Percentiles rank a stretch among this genome's conserved stretches.
These are phyloP conservation scores for Postia placenta DNA, from an alignment of 768 basidiomycete genomes.

Conservation along the genomic window DNA sequence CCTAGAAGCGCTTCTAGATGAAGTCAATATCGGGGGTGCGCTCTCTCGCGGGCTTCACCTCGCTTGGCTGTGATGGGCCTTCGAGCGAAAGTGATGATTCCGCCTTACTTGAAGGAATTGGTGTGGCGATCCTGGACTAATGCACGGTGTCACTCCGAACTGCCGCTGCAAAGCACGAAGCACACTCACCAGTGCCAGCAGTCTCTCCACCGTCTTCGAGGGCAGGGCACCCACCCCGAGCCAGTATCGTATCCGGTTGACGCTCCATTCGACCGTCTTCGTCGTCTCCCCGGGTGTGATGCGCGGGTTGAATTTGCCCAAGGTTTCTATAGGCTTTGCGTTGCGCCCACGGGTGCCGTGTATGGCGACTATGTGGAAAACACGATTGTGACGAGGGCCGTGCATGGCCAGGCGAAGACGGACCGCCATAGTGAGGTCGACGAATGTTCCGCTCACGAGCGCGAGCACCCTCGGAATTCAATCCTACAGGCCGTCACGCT, in stretches of 20 bases:
- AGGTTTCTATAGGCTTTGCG: constrained; percentile 79
- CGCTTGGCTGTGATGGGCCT: no score
- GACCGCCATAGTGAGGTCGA: constrained; percentile 54
- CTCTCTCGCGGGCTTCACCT: no score
- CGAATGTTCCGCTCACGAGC: no score
- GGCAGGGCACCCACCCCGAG: constrained; percentile 79
- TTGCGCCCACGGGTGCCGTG: constrained; percentile 67
- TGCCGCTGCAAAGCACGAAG: no score
- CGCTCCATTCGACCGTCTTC: constrained; percentile 87
- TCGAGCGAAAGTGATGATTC: no score
- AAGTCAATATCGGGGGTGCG: no score
- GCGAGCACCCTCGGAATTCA: no score
- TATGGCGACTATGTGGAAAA: constrained; percentile 84
- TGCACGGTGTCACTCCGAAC: no score
- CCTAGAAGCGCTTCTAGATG: no score
- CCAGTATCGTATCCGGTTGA: constrained; percentile 88
- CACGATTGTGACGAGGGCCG: constrained; percentile 64
- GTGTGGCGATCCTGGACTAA: no score
- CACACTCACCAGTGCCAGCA: constrained; percentile 69
- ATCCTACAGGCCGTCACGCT: neutral
- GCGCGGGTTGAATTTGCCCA: constrained; percentile 81
- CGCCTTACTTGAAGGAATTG: no score
- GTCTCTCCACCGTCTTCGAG: constrained; percentile 64
- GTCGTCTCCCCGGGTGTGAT: constrained; percentile 40
- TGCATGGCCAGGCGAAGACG: constrained; percentile 84